Percentiles rank a stretch among this genome's conserved stretches.
Conservation (phyloP, 805 yeast genomes). For the Schwanniomyces pseudopolymorphus region DNA sequence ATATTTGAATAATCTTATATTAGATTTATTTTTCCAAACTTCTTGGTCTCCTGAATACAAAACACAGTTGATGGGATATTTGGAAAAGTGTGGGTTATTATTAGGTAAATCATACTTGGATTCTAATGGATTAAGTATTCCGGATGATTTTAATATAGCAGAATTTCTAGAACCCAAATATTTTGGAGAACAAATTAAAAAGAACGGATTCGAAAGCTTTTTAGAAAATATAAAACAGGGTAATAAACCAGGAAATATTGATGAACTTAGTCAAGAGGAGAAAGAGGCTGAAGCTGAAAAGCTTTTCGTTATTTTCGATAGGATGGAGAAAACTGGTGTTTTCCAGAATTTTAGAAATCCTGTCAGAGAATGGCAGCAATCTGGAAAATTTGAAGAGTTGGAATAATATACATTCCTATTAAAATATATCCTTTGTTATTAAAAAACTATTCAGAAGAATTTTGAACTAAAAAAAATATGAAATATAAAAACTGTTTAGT, state of each 20-base stretch:
- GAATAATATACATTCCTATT: too few relatives aligned
- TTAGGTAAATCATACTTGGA: conserved; percentile 14
- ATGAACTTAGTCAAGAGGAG: conserved; percentile 38
- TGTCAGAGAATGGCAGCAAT: conserved; percentile 34
- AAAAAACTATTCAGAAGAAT: too few relatives aligned
- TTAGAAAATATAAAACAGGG: background rate
- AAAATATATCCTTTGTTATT: too few relatives aligned
- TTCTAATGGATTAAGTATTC: conserved; percentile 11
- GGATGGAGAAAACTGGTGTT: conserved; percentile 36
- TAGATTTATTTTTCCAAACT: conserved; percentile 14
- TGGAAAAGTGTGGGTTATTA: conserved; percentile 21
- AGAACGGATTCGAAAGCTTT: background rate
- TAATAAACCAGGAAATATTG: background rate
- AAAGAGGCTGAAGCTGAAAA: conserved; percentile 46
- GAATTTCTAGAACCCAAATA: conserved; percentile 15
- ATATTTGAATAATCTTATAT: conserved; percentile 11
- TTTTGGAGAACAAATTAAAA: conserved; percentile 6
- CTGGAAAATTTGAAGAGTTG: conserved; percentile 27
- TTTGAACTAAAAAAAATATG: background rate
- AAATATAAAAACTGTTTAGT: background rate
- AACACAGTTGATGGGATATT: conserved; percentile 12
- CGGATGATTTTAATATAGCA: conserved; percentile 13
- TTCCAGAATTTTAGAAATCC: conserved; percentile 40
- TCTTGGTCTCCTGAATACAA: conserved; percentile 11
- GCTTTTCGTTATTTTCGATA: conserved; percentile 38